These are phyloP conservation scores for Colletotrichum phormii DNA, from an alignment of 2,329 filamentous ascomycete species.

Conservation along the genomic window DNA sequence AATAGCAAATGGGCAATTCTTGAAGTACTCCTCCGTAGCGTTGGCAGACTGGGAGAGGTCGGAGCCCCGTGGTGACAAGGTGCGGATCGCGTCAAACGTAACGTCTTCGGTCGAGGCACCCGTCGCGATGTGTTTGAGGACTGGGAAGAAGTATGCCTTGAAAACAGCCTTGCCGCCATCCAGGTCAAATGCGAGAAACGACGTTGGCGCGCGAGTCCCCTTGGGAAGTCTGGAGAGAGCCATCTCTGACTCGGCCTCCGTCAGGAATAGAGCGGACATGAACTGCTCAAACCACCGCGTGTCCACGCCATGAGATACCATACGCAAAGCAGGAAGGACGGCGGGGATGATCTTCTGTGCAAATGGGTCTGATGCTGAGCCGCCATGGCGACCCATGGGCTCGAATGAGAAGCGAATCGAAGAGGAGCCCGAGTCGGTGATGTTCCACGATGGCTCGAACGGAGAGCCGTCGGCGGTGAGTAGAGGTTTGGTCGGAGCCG, in stretches of 20 bases:
- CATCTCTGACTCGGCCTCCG: conserved; percentile 29
- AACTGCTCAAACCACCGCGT: conserved; percentile 41
- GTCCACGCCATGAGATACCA: conserved; percentile 26
- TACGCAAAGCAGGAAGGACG: conserved; percentile 30
- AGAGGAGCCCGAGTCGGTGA: conserved; percentile 35
- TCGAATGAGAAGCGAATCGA: conserved; percentile 37
- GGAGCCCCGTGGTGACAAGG: conserved; percentile 38
- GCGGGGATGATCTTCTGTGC: conserved; percentile 34
- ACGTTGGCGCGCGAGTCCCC: conserved; percentile 39
- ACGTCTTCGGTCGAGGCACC: conserved; percentile 38
- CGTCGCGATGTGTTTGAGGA: conserved; percentile 42
- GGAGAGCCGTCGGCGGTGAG: conserved; percentile 34
- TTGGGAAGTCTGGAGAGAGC: conserved; percentile 35
- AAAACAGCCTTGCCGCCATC: conserved; percentile 37
- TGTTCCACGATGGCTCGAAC: conserved; percentile 36
- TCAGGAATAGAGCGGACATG: conserved; percentile 39
- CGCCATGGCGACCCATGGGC: conserved; percentile 35
- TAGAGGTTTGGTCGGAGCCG: conserved; percentile 29
- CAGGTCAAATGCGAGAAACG: conserved; percentile 43
- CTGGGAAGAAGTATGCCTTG: conserved; percentile 43
- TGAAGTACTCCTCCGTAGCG: conserved; percentile 39
- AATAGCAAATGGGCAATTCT: conserved; percentile 38
- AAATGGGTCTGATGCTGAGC: conserved; percentile 29
- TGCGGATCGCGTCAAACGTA: conserved; percentile 40
- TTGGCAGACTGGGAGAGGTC: conserved; percentile 37